Conservation (phyloP, 202 grass and related monocot species). For the Carex arenaria region DNA sequence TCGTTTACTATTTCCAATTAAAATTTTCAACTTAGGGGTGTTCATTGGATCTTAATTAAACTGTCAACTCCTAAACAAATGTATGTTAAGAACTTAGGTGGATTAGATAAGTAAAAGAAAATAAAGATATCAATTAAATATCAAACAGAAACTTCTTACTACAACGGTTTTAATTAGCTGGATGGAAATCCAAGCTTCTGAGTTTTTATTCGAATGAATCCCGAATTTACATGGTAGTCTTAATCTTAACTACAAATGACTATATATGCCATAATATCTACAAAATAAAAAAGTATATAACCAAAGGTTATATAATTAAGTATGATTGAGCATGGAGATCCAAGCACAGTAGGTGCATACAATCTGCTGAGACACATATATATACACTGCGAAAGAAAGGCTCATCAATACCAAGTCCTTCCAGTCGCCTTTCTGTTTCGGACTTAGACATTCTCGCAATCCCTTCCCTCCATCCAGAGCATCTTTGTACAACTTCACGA, state of each 20-base stretch:
- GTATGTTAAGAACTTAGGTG: not conserved
- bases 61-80: not conserved
- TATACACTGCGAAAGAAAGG: slow-evolving; percentile 81
- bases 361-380: slow-evolving; percentile 89
- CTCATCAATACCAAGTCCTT: slow-evolving; percentile 78
- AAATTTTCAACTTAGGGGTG: not conserved
- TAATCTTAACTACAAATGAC: not conserved
- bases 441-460: slow-evolving; percentile 44
- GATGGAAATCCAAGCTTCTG: not conserved
- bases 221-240: not conserved
- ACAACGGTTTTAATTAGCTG: not conserved
- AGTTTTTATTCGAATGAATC: not conserved
- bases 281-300: not conserved
- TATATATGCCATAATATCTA: not conserved
- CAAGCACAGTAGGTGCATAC: slow-evolving; percentile 73
- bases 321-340: slow-evolving; percentile 58
- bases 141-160: not conserved
- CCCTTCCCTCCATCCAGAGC: slow-evolving; percentile 44
- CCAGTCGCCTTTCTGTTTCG: slow-evolving; percentile 79
- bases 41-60: not conserved
- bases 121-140: not conserved
- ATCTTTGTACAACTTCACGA: slow-evolving; percentile 29
- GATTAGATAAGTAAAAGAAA: not conserved
- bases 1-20: not conserved
- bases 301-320: not conserved